These are phyloP conservation scores for Cylindrodendrum hubeiense DNA, from an alignment of 2,329 filamentous ascomycete species.

Conservation along the genomic window DNA sequence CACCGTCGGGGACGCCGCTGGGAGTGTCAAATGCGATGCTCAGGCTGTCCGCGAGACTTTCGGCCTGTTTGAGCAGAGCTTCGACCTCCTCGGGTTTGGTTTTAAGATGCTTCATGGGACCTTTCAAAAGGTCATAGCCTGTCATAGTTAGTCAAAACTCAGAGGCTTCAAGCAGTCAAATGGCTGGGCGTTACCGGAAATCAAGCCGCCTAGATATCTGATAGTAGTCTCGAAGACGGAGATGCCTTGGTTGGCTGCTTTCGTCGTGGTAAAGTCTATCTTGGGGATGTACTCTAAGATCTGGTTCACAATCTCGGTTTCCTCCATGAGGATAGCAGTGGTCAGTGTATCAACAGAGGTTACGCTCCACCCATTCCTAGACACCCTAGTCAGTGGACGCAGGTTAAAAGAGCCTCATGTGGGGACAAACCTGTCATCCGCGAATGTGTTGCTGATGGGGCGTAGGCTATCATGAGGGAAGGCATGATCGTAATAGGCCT, in stretches of 20 bases:
- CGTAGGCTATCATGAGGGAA: slow-evolving; percentile 82
- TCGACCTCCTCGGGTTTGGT: slow-evolving; percentile 60
- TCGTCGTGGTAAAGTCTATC: slow-evolving; percentile 77
- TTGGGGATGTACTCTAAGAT: slow-evolving; percentile 78
- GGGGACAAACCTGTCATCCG: slow-evolving; percentile 73
- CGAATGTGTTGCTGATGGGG: slow-evolving; percentile 73
- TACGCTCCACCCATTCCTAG: slow-evolving; percentile 86
- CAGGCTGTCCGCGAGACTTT: slow-evolving; percentile 77
- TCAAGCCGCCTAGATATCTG: slow-evolving; percentile 83
- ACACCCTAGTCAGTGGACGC: slow-evolving; percentile 62
- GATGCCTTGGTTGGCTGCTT: slow-evolving; percentile 60
- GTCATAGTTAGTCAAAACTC: background rate
- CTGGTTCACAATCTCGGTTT: slow-evolving; percentile 73
- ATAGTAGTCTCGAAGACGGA: slow-evolving; percentile 94
- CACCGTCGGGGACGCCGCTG: slow-evolving; percentile 80
- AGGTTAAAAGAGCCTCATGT: slow-evolving; percentile 53
- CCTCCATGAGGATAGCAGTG: slow-evolving; percentile 83
- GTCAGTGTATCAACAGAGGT: slow-evolving; percentile 84
- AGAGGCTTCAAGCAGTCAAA: background rate
- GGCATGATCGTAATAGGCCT: slow-evolving; percentile 79
- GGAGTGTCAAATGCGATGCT: slow-evolving; percentile 84
- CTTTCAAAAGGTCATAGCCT: slow-evolving; percentile 79
- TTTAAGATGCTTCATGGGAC: slow-evolving; percentile 69
- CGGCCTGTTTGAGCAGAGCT: slow-evolving; percentile 74
- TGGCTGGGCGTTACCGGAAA: slow-evolving; percentile 70